Evolutionary conservation across 2,329 filamentous ascomycete genomes (phyloP).

Genomic region (Hypoxylon sp.): DNA sequence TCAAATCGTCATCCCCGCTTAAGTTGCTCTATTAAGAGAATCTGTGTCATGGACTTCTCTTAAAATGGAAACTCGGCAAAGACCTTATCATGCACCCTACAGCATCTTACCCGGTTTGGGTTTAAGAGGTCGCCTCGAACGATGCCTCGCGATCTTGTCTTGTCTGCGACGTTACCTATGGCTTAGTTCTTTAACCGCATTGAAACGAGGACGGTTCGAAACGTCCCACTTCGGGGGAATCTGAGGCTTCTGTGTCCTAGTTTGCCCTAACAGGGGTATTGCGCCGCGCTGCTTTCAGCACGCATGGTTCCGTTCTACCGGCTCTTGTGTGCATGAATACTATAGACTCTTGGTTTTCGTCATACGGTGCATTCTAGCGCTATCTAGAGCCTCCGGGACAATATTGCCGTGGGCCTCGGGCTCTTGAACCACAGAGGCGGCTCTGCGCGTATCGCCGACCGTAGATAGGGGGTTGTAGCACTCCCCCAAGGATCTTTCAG

Average conservation of each 20-base stretch:
- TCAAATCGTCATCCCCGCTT: constrained; percentile 39
- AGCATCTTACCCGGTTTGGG: constrained; percentile 18
- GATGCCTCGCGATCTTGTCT: constrained; percentile 21
- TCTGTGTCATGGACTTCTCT: constrained; percentile 22
- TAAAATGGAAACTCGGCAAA: constrained; percentile 24
- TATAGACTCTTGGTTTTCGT: constrained; percentile 6
- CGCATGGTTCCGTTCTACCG: constrained; percentile 1
- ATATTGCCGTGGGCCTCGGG: neutral
- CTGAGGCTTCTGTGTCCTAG: constrained; percentile 16
- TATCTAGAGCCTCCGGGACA: constrained; percentile 2
- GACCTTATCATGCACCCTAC: constrained; percentile 30
- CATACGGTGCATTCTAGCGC: constrained; percentile 8
- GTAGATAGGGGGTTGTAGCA: neutral
- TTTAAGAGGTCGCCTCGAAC: constrained; percentile 17
- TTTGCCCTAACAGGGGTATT: constrained; percentile 2
- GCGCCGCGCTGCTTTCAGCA: neutral
- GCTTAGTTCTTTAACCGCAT: constrained; percentile 15
- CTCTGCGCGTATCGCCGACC: constrained; percentile 2
- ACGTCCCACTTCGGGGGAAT: constrained; percentile 22
- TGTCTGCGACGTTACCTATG: constrained; percentile 19
- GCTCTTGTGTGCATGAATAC: neutral
- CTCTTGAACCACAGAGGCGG: neutral
- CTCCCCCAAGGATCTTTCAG: constrained; percentile 1
- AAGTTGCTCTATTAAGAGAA: constrained; percentile 38
- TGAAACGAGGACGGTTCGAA: constrained; percentile 28